Evolutionary conservation across 2,329 filamentous ascomycete genomes (phyloP).

Genomic region (Penicillium expansum): DNA sequence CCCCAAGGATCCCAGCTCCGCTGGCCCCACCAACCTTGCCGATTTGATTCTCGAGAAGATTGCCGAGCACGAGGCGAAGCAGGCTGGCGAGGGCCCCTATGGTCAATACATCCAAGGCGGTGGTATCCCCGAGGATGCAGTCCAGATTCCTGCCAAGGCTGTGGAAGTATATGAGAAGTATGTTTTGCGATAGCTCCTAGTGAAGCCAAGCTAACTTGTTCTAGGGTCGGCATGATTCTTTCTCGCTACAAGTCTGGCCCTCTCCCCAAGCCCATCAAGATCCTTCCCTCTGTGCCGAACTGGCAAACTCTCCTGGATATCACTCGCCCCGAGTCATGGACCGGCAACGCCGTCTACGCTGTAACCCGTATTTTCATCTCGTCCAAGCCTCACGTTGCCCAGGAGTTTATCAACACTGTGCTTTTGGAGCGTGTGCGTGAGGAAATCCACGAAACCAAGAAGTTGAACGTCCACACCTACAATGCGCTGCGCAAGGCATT

Average conservation of each 20-base stretch:
- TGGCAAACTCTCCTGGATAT: conserved; percentile 87
- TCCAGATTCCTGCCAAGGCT: conserved; percentile 85
- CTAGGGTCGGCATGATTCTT: conserved; percentile 77
- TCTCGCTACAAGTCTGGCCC: conserved; percentile 95
- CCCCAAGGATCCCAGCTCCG: conserved; percentile 49
- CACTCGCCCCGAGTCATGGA: conserved; percentile 76
- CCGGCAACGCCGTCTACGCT: conserved; percentile 78
- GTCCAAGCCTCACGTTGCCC: conserved; percentile 71
- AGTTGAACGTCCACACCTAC: conserved; percentile 93
- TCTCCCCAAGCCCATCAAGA: conserved; percentile 95
- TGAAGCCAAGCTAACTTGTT: conserved; percentile 18
- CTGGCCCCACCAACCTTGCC: conserved; percentile 72
- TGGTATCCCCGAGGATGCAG: conserved; percentile 69
- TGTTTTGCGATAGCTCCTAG: conserved; percentile 16
- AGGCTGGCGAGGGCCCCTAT: conserved; percentile 43
- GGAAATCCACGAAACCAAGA: conserved; percentile 90
- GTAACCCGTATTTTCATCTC: conserved; percentile 92
- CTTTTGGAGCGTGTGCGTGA: conserved; percentile 88
- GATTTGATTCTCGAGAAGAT: conserved; percentile 95
- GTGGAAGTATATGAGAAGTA: conserved; percentile 91
- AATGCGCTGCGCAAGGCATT: conserved; percentile 87
- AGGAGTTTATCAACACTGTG: conserved; percentile 82
- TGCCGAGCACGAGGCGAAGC: conserved; percentile 76
- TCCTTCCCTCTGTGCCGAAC: conserved; percentile 84
- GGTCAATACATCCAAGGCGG: conserved; percentile 50